Evolutionary conservation across 2,329 filamentous ascomycete species (phyloP).

Genomic region (Stagonosporopsis rhizophila): DNA sequence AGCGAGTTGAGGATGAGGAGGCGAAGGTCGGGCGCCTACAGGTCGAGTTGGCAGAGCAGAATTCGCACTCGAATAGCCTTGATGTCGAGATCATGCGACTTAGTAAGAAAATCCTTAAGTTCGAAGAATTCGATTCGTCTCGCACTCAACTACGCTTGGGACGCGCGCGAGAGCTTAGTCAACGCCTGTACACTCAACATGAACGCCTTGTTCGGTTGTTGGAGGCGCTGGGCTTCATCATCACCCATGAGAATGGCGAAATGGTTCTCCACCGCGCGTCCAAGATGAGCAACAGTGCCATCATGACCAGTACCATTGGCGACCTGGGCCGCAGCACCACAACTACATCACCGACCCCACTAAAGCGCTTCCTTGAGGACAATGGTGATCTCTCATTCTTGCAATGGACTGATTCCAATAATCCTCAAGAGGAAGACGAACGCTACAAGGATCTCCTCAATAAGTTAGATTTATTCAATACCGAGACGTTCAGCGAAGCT

Average conservation of each 20-base stretch:
- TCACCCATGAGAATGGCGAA: slow-evolving; percentile 74
- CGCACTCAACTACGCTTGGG: slow-evolving; percentile 74
- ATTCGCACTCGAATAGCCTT: slow-evolving; percentile 76
- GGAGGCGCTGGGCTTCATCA: slow-evolving; percentile 83
- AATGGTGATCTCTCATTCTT: slow-evolving; percentile 75
- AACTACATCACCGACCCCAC: slow-evolving; percentile 61
- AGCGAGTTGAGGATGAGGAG: slow-evolving; percentile 78
- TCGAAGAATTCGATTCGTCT: slow-evolving; percentile 54
- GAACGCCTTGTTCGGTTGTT: slow-evolving; percentile 83
- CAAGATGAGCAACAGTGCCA: slow-evolving; percentile 59
- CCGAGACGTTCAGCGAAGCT: slow-evolving; percentile 83
- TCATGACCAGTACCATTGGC: slow-evolving; percentile 49
- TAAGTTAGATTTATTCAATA: slow-evolving; percentile 78
- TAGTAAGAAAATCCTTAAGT: slow-evolving; percentile 68
- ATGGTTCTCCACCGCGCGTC: slow-evolving; percentile 78
- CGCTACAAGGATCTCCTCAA: slow-evolving; percentile 79
- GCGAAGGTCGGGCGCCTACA: slow-evolving; percentile 70
- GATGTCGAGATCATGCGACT: slow-evolving; percentile 76
- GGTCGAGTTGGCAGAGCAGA: slow-evolving; percentile 75
- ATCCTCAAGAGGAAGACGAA: slow-evolving; percentile 69
- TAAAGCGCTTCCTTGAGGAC: slow-evolving; percentile 66
- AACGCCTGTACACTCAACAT: slow-evolving; percentile 81
- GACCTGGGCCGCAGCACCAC: slow-evolving; percentile 58
- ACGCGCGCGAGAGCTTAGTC: slow-evolving; percentile 82
- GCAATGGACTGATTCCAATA: slow-evolving; percentile 79